Evolutionary conservation across 257 asterid genomes (phyloP).

Genomic region (Scutellaria galericulata): DNA sequence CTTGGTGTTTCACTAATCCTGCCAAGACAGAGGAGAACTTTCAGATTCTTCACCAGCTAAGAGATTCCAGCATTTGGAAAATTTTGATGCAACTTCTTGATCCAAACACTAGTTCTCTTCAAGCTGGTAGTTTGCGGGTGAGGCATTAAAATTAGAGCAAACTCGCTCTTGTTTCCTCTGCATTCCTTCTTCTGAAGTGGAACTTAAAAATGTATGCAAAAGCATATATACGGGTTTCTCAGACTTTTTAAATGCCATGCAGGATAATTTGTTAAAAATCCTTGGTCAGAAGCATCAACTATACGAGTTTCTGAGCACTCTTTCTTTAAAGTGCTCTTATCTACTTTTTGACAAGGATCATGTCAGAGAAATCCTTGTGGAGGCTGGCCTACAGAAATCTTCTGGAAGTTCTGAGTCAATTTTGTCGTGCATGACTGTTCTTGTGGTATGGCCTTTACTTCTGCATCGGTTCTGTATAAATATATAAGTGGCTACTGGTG

Average conservation of each 20-base stretch:
- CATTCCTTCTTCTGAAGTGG: constrained; percentile 19
- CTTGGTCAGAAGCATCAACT: constrained; percentile 83
- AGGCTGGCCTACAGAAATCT: constrained; percentile 67
- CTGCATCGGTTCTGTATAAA: constrained; percentile 28
- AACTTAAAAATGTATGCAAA: constrained; percentile 16
- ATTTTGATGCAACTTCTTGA: constrained; percentile 63
- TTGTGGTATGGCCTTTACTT: constrained; percentile 64
- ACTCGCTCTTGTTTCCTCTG: constrained; percentile 17
- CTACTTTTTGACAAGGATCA: constrained; percentile 83
- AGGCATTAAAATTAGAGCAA: constrained; percentile 38
- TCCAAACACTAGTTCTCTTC: constrained; percentile 61
- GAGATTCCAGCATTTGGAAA: constrained; percentile 81
- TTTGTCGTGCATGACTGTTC: constrained; percentile 84
- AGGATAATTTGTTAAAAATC: constrained; percentile 68
- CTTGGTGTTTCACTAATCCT: constrained; percentile 80
- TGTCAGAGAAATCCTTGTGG: constrained; percentile 68
- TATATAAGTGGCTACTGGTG: constrained; percentile 22
- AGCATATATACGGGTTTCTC: constrained; percentile 33
- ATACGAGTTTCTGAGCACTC: constrained; percentile 67
- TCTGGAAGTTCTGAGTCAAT: constrained; percentile 66
- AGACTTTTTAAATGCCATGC: constrained; percentile 36
- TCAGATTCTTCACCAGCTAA: constrained; percentile 77
- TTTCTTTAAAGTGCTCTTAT: constrained; percentile 80
- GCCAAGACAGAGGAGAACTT: constrained; percentile 81
- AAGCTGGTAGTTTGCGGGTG: constrained; percentile 69